phyloP scores from a whole-genome alignment of 2,329 filamentous ascomycete genomes.

The Periconia sp. region DNA sequence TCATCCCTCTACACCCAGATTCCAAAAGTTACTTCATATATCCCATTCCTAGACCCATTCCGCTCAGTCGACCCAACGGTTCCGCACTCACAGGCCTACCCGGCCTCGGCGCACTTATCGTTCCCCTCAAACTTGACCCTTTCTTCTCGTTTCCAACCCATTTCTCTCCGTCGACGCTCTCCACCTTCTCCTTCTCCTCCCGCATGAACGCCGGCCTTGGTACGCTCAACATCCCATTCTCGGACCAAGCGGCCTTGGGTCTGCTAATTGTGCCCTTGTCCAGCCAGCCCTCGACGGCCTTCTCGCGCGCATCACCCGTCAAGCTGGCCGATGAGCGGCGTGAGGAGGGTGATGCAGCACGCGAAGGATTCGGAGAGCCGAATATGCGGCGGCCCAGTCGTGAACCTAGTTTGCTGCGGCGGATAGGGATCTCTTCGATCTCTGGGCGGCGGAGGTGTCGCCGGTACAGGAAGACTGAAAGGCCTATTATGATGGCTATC shows the following conservation, averaged over 20 bases:
- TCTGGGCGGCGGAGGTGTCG: slow-evolving; percentile 11
- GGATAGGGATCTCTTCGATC: slow-evolving; percentile 28
- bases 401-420: slow-evolving; percentile 25
- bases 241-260: slow-evolving; percentile 18
- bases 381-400: slow-evolving; percentile 21
- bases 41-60: slow-evolving; percentile 32
- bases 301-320: slow-evolving; percentile 11
- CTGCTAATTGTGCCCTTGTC: slow-evolving; percentile 23
- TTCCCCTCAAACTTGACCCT: too few relatives aligned
- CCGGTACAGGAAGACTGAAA: slow-evolving; percentile 13
- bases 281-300: slow-evolving; percentile 15
- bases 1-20: too few relatives aligned
- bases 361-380: slow-evolving; percentile 11
- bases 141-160: slow-evolving; percentile 16
- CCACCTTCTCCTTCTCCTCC: slow-evolving; percentile 11
- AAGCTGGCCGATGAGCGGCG: slow-evolving; percentile 5
- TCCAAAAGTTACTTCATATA: slow-evolving; percentile 19
- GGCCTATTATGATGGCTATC: slow-evolving; percentile 11
- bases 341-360: slow-evolving; percentile 2
- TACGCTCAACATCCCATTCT: slow-evolving; percentile 23
- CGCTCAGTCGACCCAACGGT: slow-evolving; percentile 31
- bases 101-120: slow-evolving; percentile 23
- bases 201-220: slow-evolving; percentile 23
- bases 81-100: slow-evolving; percentile 27
- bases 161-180: slow-evolving; percentile 8